These are phyloP conservation scores for Fonsecaea nubica DNA, from an alignment of 2,329 filamentous ascomycete genomes.

Conservation along the genomic window DNA sequence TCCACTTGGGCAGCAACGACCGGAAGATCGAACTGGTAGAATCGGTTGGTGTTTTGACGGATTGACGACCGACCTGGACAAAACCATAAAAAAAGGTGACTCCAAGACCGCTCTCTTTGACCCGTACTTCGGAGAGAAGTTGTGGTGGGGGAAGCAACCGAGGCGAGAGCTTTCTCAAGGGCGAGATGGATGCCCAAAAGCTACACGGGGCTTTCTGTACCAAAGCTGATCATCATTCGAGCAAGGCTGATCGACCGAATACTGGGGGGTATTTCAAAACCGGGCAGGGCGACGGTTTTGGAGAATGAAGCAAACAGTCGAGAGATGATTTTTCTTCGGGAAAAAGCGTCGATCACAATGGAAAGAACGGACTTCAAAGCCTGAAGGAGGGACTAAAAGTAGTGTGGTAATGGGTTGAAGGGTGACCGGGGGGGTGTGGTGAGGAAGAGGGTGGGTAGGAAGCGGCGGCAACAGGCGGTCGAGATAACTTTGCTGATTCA, in stretches of 20 bases:
- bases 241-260: conserved; percentile 9
- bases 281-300: conserved; percentile 7
- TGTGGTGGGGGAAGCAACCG: conserved; percentile 23
- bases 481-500: conserved; percentile 3
- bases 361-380: not conserved
- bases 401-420: conserved; percentile 2
- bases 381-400: conserved; percentile 6
- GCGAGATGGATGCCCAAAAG: conserved; percentile 15
- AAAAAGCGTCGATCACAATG: conserved; percentile 17
- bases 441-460: not conserved
- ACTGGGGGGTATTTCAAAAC: conserved; percentile 1
- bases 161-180: conserved; percentile 15
- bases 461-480: conserved; percentile 5
- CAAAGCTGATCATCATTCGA: conserved; percentile 9
- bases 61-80: not conserved
- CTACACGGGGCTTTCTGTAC: conserved; percentile 5
- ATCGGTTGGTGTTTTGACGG: not conserved
- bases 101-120: not conserved
- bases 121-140: not conserved
- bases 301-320: conserved; percentile 14
- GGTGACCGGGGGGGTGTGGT: not conserved
- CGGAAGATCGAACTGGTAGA: not conserved
- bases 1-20: conserved; percentile 20
- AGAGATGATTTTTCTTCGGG: conserved; percentile 5
- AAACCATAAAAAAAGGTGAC: not conserved